Percentiles rank a stretch among this genome's conserved stretches.
Conservation (phyloP, 371 early-diverging fungal genomes). For the Actinomortierella wolfii region DNA sequence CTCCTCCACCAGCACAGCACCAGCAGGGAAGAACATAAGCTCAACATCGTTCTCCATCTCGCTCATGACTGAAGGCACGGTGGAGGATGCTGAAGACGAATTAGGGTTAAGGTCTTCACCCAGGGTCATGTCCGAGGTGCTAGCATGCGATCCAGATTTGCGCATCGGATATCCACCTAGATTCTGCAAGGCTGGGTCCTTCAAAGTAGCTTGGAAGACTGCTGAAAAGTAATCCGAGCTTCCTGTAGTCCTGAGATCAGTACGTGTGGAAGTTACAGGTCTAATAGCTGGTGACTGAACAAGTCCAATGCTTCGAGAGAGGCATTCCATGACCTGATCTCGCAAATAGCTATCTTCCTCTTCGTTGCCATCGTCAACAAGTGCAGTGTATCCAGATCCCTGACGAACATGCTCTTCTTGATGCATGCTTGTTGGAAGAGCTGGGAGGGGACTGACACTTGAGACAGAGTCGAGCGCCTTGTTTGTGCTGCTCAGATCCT, state of each 20-base stretch:
- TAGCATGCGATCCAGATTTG: conserved; percentile 22
- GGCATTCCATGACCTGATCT: conserved; percentile 68
- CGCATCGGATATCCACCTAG: conserved; percentile 19
- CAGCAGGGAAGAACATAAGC: conserved; percentile 74
- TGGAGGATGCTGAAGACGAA: conserved; percentile 53
- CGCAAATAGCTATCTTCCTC: conserved; percentile 68
- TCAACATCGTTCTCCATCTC: conserved; percentile 65
- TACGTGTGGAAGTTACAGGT: conserved; percentile 11
- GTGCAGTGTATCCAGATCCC: conserved; percentile 41
- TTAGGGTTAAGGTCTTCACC: conserved; percentile 30
- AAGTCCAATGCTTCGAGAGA: conserved; percentile 64
- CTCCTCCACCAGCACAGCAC: conserved; percentile 74
- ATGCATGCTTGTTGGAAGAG: no score
- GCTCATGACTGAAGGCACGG: conserved; percentile 48
- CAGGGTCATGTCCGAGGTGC: conserved; percentile 19
- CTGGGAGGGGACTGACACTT: no score
- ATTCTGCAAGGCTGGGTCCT: conserved; percentile 10
- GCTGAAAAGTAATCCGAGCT: conserved; percentile 40
- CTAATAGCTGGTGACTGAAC: conserved; percentile 35
- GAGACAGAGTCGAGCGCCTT: no score
- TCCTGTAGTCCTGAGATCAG: conserved; percentile 26
- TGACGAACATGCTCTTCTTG: conserved; percentile 30
- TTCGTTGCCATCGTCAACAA: conserved; percentile 55
- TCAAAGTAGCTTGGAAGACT: conserved; percentile 34
- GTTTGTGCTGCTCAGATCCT: no score